A percentile compares a stretch with the other conserved stretches of the same genome.
phyloP scores from a whole-genome alignment of 495 filamentous ascomycete genomes.

The Aspergillus diversus region DNA sequence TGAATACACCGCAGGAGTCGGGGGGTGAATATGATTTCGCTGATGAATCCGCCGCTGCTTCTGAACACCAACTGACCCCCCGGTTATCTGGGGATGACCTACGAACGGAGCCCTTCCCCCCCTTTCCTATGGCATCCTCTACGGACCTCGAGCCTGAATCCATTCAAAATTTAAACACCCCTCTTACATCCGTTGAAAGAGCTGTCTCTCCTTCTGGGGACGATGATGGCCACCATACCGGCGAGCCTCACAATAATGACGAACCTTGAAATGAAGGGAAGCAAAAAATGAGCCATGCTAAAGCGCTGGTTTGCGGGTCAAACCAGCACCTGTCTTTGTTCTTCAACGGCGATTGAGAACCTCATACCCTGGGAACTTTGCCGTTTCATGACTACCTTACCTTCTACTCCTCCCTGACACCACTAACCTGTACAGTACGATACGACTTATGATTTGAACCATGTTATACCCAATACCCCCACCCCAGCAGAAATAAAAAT shows the following conservation, averaged over 20 bases:
- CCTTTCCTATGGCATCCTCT: constrained; percentile 27
- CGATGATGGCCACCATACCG: background rate
- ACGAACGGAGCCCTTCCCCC: constrained; percentile 44
- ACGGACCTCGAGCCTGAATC: constrained; percentile 2
- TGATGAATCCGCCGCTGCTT: constrained; percentile 8
- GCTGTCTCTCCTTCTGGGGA: background rate
- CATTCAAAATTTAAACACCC: background rate
- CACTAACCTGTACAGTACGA: constrained; percentile 22
- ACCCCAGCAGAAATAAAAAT: background rate
- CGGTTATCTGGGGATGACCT: constrained; percentile 27
- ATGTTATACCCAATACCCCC: constrained; percentile 16
- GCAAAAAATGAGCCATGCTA: background rate
- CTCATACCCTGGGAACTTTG: background rate
- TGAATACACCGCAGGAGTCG: constrained; percentile 16
- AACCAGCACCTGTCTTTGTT: constrained; percentile 2
- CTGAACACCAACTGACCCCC: constrained; percentile 22
- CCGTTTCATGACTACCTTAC: background rate
- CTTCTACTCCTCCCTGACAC: background rate
- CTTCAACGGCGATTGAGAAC: background rate
- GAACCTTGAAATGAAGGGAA: background rate
- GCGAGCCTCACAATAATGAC: background rate
- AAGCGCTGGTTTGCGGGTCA: constrained; percentile 26
- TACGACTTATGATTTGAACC: constrained; percentile 26
- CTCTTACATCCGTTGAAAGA: background rate
- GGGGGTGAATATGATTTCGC: constrained; percentile 17